These are phyloP conservation scores for Ambrosia artemisiifolia DNA, from an alignment of 129 eudicot species.

Conservation along the genomic window DNA sequence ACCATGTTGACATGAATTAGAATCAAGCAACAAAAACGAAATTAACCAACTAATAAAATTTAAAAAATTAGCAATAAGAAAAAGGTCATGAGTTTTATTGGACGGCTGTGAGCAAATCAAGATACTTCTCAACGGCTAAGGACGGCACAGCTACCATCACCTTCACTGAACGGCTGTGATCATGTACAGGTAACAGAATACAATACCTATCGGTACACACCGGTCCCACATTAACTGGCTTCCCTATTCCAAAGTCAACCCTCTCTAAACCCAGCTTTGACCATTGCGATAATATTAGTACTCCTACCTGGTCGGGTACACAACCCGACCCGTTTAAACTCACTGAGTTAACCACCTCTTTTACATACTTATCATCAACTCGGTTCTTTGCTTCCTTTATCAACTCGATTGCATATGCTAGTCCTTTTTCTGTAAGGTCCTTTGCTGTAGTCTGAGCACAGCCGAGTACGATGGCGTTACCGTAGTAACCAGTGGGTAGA, in stretches of 20 bases:
- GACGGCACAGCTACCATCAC: constrained; percentile 74
- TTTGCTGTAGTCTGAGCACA: constrained; percentile 49
- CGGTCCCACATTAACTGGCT: constrained; percentile 70
- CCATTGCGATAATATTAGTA: constrained; percentile 75
- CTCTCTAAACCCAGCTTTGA: constrained; percentile 71
- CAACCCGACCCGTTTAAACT: constrained; percentile 37
- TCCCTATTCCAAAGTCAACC: constrained; percentile 79
- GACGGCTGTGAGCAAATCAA: constrained; percentile 34
- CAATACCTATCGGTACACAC: constrained; percentile 70
- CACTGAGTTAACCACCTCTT: constrained; percentile 63
- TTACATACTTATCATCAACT: constrained; percentile 57
- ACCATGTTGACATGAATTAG: constrained; percentile 26
- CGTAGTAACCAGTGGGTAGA: constrained; percentile 59
- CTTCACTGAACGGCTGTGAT: constrained; percentile 47
- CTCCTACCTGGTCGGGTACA: constrained; percentile 69
- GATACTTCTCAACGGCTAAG: constrained; percentile 49
- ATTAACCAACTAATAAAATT: background rate
- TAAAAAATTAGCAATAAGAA: background rate
- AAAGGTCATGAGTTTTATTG: constrained; percentile 25
- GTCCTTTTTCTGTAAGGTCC: constrained; percentile 42
- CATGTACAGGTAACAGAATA: constrained; percentile 52
- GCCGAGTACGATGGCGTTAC: constrained; percentile 65
- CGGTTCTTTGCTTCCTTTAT: constrained; percentile 55
- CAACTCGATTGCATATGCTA: constrained; percentile 40
- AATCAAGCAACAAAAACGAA: constrained; percentile 17